Percentiles rank a stretch among this genome's conserved stretches.
Evolutionary conservation across 2,329 filamentous ascomycete genomes (phyloP).

Genomic region (Exophiala oligosperma): DNA sequence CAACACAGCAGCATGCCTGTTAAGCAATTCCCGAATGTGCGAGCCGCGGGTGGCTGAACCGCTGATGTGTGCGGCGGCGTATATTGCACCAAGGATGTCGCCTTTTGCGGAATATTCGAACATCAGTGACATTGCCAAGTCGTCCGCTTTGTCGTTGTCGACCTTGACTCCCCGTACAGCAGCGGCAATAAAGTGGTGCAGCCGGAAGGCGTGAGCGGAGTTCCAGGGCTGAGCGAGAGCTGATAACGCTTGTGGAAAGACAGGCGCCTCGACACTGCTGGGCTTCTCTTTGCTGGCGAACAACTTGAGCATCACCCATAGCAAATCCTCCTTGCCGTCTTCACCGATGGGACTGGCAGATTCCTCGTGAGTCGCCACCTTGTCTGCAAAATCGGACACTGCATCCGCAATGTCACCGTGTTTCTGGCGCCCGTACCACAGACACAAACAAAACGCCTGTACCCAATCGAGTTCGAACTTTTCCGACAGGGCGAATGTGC

Average conservation of each 20-base stretch:
- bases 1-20: slow-evolving; percentile 68
- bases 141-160: slow-evolving; percentile 63
- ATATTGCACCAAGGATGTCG: slow-evolving; percentile 70
- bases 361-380: slow-evolving; percentile 71
- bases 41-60: slow-evolving; percentile 62
- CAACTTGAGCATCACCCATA: slow-evolving; percentile 84
- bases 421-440: slow-evolving; percentile 79
- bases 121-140: slow-evolving; percentile 63
- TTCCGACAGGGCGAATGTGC: slow-evolving; percentile 78
- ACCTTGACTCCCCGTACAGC: slow-evolving; percentile 54
- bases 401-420: slow-evolving; percentile 71
- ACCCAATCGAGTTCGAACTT: slow-evolving; percentile 89
- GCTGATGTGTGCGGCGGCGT: slow-evolving; percentile 75
- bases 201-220: slow-evolving; percentile 78
- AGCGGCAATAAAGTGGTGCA: slow-evolving; percentile 66
- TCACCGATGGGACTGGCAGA: slow-evolving; percentile 67
- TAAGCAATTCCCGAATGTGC: slow-evolving; percentile 71
- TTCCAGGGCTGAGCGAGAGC: slow-evolving; percentile 77
- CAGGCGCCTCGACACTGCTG: slow-evolving; percentile 37
- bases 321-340: slow-evolving; percentile 59
- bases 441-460: slow-evolving; percentile 83
- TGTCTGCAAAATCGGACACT: slow-evolving; percentile 70
- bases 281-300: slow-evolving; percentile 56
- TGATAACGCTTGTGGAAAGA: slow-evolving; percentile 68
- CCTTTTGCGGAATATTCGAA: slow-evolving; percentile 54